These are phyloP conservation scores for Conringia planisiliqua DNA, from an alignment of 345 rosid species.

Conservation along the genomic window DNA sequence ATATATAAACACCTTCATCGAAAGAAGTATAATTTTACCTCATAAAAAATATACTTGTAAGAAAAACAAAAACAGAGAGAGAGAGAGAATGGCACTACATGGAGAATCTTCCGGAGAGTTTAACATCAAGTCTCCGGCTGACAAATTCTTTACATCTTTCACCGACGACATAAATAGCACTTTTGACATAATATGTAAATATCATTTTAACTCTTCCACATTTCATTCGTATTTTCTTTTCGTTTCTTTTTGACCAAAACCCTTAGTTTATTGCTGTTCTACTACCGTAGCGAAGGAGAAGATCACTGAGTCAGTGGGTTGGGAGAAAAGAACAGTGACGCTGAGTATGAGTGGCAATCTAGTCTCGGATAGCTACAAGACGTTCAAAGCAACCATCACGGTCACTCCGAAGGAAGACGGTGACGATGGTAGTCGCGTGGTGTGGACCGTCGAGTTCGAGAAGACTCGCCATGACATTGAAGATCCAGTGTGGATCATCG, in stretches of 20 bases:
- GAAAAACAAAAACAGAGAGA: background rate
- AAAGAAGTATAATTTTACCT: background rate
- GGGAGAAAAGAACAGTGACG: conserved; percentile 10
- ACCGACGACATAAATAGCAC: conserved; percentile 1
- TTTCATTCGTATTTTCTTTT: background rate
- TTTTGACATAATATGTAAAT: conserved; percentile 15
- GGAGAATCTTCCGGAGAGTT: conserved; percentile 6
- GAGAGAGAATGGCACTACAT: background rate
- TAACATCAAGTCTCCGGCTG: conserved; percentile 14
- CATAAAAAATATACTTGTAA: background rate
- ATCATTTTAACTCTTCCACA: background rate
- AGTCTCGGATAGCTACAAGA: conserved; percentile 6
- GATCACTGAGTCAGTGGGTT: background rate
- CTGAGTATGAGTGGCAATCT: conserved; percentile 6
- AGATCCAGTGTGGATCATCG: conserved; percentile 5
- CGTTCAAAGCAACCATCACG: conserved; percentile 6
- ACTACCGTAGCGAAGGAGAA: conserved; percentile 8
- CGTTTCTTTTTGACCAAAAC: background rate
- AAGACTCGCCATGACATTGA: background rate
- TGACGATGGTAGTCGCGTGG: background rate
- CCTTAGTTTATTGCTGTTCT: background rate
- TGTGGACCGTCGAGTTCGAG: conserved; percentile 8
- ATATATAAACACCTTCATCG: background rate
- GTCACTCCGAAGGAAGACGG: background rate
- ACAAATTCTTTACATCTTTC: conserved; percentile 6